A percentile compares a stretch with the other conserved stretches of the same genome.
phyloP scores from a whole-genome alignment of 768 basidiomycete species.

The Sistotremastrum niveocremeum region DNA sequence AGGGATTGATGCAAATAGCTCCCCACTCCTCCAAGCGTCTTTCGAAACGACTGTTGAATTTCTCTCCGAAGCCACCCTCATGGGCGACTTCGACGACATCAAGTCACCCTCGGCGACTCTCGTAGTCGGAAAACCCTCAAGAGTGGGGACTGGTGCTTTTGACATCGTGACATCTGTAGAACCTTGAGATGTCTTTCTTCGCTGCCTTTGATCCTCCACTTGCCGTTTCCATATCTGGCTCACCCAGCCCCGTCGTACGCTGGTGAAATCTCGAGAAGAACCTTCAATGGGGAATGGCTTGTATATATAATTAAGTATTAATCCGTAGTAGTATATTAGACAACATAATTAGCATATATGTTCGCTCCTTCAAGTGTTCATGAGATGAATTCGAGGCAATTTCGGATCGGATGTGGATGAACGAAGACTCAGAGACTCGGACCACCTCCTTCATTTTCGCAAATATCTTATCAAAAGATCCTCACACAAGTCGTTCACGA shows the following conservation, averaged over 20 bases:
- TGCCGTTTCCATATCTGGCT: no score
- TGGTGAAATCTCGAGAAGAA: no score
- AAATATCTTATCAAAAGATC: conserved; percentile 33
- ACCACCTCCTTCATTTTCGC: conserved; percentile 41
- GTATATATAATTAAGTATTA: no score
- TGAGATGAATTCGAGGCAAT: no score
- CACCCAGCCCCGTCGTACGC: no score
- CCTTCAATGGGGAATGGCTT: no score
- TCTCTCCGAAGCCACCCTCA: conserved; percentile 85
- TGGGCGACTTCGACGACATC: conserved; percentile 92
- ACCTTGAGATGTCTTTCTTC: background rate
- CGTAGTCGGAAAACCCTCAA: conserved; percentile 75
- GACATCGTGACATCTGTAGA: conserved; percentile 58
- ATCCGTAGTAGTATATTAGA: no score
- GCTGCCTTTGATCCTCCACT: background rate
- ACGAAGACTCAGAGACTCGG: no score
- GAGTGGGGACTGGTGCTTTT: conserved; percentile 92
- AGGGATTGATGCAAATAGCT: conserved; percentile 84
- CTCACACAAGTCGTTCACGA: conserved; percentile 45
- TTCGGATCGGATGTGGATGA: no score
- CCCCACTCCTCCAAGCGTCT: conserved; percentile 93
- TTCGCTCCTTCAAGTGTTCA: no score
- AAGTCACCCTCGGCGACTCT: conserved; percentile 84
- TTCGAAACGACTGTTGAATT: conserved; percentile 94
- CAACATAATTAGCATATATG: no score